Conservation (phyloP, 2,329 filamentous ascomycete genomes). For the Metarhizium guizhouense region DNA sequence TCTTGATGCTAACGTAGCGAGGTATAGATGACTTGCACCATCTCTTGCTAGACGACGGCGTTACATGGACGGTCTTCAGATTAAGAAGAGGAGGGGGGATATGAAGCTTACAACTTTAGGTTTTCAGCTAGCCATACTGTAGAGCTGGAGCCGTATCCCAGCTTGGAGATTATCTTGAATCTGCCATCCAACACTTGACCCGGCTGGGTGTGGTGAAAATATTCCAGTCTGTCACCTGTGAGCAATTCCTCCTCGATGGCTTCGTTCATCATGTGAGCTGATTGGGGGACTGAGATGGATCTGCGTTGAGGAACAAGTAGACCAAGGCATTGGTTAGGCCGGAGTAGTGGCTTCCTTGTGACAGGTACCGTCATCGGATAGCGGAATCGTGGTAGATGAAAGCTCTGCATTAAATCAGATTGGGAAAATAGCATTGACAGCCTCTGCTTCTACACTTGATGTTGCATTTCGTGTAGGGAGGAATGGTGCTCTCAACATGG, state of each 20-base stretch:
- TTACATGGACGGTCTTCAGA: not conserved
- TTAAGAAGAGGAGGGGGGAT: not conserved
- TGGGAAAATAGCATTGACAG: too few species aligned
- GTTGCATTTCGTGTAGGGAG: too few species aligned
- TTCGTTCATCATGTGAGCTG: too few species aligned
- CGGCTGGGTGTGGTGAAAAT: slow-evolving; percentile 10
- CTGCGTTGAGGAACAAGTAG: too few species aligned
- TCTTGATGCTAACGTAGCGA: not conserved
- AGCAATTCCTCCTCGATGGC: slow-evolving; percentile 12
- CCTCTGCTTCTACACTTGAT: too few species aligned
- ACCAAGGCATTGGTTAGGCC: too few species aligned
- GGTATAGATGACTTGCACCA: not conserved
- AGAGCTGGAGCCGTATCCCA: slow-evolving; percentile 26
- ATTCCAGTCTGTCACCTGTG: slow-evolving; percentile 4
- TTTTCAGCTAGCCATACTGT: slow-evolving; percentile 29
- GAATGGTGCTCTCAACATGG: too few species aligned
- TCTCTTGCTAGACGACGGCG: not conserved
- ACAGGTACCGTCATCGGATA: too few species aligned
- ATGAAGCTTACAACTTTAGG: slow-evolving; percentile 9
- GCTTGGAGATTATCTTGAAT: slow-evolving; percentile 26
- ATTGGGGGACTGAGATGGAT: too few species aligned
- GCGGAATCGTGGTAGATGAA: too few species aligned
- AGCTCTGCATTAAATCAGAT: too few species aligned
- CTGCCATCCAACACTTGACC: slow-evolving; percentile 22
- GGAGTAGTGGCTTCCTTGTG: too few species aligned